Evolutionary conservation across 768 basidiomycete genomes (phyloP).

Genomic region (Lentinula boryana): DNA sequence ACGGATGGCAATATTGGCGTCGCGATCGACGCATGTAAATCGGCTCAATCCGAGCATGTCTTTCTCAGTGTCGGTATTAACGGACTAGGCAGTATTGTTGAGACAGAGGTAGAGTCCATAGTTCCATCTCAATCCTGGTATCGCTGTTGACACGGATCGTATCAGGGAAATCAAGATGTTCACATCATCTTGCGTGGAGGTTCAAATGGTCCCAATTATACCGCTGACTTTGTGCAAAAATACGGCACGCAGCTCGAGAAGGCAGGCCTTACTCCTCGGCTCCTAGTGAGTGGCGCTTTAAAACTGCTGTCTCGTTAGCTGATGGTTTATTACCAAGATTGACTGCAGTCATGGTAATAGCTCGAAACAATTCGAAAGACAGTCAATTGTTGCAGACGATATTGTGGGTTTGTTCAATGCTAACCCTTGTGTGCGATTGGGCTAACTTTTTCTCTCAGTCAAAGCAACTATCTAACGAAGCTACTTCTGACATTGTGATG

Average conservation of each 20-base stretch:
- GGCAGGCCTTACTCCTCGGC: slow-evolving; percentile 19
- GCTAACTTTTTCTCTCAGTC: slow-evolving; percentile 26
- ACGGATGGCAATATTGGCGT: slow-evolving; percentile 54
- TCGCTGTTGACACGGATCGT: not conserved
- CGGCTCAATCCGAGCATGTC: slow-evolving; percentile 85
- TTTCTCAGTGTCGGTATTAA: slow-evolving; percentile 92
- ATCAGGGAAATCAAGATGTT: slow-evolving; percentile 67
- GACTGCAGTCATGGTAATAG: slow-evolving; percentile 98
- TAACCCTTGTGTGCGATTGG: not conserved
- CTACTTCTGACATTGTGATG: slow-evolving; percentile 67
- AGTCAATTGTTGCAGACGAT: slow-evolving; percentile 84
- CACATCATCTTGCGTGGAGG: slow-evolving; percentile 96
- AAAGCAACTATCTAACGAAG: slow-evolving; percentile 85
- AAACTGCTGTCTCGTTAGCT: too few species aligned
- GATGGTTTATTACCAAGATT: slow-evolving; percentile 33
- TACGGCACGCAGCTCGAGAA: slow-evolving; percentile 62
- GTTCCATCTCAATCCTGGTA: not conserved
- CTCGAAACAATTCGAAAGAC: slow-evolving; percentile 84
- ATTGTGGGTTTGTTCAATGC: slow-evolving; percentile 48
- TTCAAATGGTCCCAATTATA: slow-evolving; percentile 85
- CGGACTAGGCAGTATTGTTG: slow-evolving; percentile 89
- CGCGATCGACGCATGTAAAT: slow-evolving; percentile 94
- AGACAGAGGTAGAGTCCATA: slow-evolving; percentile 40
- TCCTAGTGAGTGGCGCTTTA: not conserved
- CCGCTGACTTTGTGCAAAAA: slow-evolving; percentile 60